Conservation (phyloP, 495 filamentous ascomycete species). For the Trichoderma virens region DNA sequence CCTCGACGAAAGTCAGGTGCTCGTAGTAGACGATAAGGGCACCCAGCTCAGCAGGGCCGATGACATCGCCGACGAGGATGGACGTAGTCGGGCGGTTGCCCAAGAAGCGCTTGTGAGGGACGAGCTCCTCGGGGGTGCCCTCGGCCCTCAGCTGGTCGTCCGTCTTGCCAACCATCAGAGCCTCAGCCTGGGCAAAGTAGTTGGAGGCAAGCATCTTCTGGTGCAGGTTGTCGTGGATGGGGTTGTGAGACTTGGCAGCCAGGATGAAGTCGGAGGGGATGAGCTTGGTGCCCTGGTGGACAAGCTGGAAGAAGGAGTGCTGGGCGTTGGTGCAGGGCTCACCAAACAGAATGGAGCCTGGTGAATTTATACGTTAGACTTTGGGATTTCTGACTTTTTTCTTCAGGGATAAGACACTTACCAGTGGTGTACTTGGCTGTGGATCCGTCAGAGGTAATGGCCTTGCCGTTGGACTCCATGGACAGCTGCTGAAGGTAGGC, state of each 20-base stretch:
- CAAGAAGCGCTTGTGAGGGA: constrained; percentile 98
- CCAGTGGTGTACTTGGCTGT: constrained; percentile 97
- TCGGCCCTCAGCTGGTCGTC: constrained; percentile 83
- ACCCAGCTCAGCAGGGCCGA: constrained; percentile 87
- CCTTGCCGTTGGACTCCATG: constrained; percentile 99
- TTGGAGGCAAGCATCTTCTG: constrained; percentile 99
- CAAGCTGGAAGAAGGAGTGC: constrained; percentile 99
- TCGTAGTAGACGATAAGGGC: constrained; percentile 98
- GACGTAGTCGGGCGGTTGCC: constrained; percentile 95
- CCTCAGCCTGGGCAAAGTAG: constrained; percentile 96
- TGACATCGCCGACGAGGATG: constrained; percentile 80
- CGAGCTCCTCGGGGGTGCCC: constrained; percentile 68
- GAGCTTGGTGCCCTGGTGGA: constrained; percentile 98
- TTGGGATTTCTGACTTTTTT: too few species aligned
- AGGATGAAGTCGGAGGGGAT: constrained; percentile 98
- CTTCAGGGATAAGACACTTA: neutral
- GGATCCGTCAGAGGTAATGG: constrained; percentile 81
- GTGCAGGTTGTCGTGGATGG: constrained; percentile 81
- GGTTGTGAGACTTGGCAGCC: constrained; percentile 93
- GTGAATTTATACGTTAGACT: too few species aligned
- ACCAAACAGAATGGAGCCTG: constrained; percentile 76
- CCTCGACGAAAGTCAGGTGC: constrained; percentile 95
- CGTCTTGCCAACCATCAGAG: constrained; percentile 97
- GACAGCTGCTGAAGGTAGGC: constrained; percentile 98
- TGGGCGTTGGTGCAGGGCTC: constrained; percentile 98